Evolutionary conservation across 768 basidiomycete species (phyloP).

Genomic region (Favolaschia claudopus): DNA sequence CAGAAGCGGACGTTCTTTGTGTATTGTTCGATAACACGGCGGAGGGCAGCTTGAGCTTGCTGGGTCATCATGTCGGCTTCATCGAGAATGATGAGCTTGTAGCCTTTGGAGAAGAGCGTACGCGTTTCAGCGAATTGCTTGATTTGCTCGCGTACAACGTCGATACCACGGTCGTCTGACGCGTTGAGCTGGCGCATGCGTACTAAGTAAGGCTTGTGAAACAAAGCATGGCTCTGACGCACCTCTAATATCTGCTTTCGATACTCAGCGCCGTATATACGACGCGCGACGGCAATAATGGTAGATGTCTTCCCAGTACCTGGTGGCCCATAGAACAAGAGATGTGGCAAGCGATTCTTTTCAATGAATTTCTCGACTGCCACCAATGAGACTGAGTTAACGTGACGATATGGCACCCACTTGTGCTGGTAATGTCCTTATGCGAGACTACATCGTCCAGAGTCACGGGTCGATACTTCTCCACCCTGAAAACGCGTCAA

Average conservation of each 20-base stretch:
- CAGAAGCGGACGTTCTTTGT: conserved; percentile 99
- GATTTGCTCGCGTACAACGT: conserved; percentile 98
- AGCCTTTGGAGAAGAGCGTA: conserved; percentile 90
- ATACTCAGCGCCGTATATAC: conserved; percentile 89
- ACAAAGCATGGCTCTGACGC: conserved; percentile 16
- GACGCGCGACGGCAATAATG: conserved; percentile 92
- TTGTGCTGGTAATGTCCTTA: conserved; percentile 92
- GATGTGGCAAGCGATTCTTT: conserved; percentile 91
- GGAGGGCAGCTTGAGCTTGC: conserved; percentile 94
- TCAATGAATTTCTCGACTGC: conserved; percentile 97
- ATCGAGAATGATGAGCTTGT: conserved; percentile 97
- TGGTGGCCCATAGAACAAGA: conserved; percentile 97
- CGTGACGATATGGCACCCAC: conserved; percentile 54
- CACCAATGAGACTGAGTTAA: conserved; percentile 17
- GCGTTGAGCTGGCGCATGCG: conserved; percentile 79
- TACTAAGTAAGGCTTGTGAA: background rate
- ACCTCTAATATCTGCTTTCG: conserved; percentile 96
- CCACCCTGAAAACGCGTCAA: conserved; percentile 72
- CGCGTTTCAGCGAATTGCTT: conserved; percentile 98
- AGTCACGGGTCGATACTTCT: conserved; percentile 94
- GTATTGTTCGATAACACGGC: conserved; percentile 97
- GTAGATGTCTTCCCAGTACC: conserved; percentile 99
- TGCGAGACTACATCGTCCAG: conserved; percentile 97
- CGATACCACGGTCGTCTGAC: conserved; percentile 97
- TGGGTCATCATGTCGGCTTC: conserved; percentile 99